Base-by-base conservation (phyloP, 2,329 filamentous ascomycete species). In the Apiospora hydei region DNA sequence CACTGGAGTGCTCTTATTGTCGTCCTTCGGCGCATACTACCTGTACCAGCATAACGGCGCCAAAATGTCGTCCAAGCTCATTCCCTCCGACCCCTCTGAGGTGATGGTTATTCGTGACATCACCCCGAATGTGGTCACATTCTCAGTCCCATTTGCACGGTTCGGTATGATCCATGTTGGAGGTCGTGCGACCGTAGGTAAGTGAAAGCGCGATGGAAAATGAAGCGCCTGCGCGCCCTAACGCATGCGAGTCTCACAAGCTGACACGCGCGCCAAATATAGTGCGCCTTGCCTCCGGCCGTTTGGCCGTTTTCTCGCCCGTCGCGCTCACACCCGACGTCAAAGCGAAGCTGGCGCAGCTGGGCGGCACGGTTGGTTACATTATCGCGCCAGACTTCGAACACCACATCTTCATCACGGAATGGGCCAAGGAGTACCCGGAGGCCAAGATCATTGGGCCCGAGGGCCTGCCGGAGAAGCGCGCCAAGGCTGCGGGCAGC, bases 101-200 rank as follows among this genome's bases (percentile, higher is more conserved):
- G 91, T 96, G 75, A 97, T 98, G 92, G 94, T 98, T 73, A 96
- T 97, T 78, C 93, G 96, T 75, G 89, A 95, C 77, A 84, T 98
- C 77, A 94, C 93, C 1, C 93, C 94, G 18, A 91, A 92, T 76
- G 88, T 98, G 74, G 90, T 90, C 57, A 97, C 93, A 16, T 88
- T 95, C 77, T 95, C 93, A 13, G 88, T 95, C 2, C 96, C 96
- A 10, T 99, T 99, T 83, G 83, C 89, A 69, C 93, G 96, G 67
- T 93, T 94, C 78, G 95, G 95, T 69, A 86, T 85, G 69, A 83
- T 98, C 78, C 94, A 94, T 79, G 87, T 99, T 78, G 96, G 96
- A 71, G 96, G 95, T 66, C 89, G 96, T 78, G 95, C 90, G 74
- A 98, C 96, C 6, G 86, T 98, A 73, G 92, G 94, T 95, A 84